phyloP scores from a whole-genome alignment of 2,329 filamentous ascomycete species.

The Zymoseptoria pseudotritici region DNA sequence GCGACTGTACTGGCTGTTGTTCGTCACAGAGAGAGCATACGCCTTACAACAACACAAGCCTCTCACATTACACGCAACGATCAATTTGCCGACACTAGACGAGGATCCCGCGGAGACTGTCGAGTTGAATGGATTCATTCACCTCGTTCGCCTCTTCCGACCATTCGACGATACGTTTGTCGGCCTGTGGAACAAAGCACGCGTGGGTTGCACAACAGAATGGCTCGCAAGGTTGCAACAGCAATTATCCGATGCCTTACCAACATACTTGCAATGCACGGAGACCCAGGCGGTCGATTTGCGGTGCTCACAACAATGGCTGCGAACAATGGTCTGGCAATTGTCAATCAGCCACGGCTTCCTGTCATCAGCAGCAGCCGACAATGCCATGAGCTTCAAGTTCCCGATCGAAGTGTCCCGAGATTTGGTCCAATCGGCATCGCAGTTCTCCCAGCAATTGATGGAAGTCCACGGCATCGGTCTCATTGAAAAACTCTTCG shows the following conservation, averaged over 20 bases:
- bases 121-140: constrained; percentile 52
- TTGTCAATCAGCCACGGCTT: constrained; percentile 59
- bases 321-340: constrained; percentile 65
- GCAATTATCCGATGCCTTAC: constrained; percentile 46
- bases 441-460: constrained; percentile 62
- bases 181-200: constrained; percentile 56
- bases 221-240: constrained; percentile 43
- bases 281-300: constrained; percentile 63
- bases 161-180: constrained; percentile 59
- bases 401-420: constrained; percentile 57
- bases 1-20: constrained; percentile 56
- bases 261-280: constrained; percentile 51
- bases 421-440: constrained; percentile 55
- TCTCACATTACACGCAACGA: constrained; percentile 54
- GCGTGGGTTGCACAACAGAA: constrained; percentile 37
- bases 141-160: constrained; percentile 54
- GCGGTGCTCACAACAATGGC: constrained; percentile 63
- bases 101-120: constrained; percentile 47
- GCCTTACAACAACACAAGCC: constrained; percentile 58
- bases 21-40: constrained; percentile 57
- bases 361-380: constrained; percentile 51
- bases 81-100: constrained; percentile 45
- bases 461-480: constrained; percentile 70
- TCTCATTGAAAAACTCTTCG: constrained; percentile 74
- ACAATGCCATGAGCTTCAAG: constrained; percentile 55